Evolutionary conservation across 768 basidiomycete genomes (phyloP).

Genomic region (Serendipita sp.): DNA sequence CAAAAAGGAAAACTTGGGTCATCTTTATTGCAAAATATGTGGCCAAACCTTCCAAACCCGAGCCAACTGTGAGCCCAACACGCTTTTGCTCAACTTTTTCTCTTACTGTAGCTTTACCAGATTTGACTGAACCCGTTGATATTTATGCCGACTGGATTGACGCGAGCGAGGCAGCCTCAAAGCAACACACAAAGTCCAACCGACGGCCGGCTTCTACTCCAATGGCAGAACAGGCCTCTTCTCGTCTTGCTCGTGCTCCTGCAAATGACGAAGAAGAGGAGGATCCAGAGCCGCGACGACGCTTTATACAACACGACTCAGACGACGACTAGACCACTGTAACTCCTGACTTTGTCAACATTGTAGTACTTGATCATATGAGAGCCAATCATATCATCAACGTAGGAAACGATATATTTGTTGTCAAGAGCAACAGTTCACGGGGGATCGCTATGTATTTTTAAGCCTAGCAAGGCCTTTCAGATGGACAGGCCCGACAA

Average conservation of each 20-base stretch:
- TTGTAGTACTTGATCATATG: no score
- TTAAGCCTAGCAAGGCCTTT: no score
- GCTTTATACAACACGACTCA: not conserved
- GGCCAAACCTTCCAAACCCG: slow-evolving; percentile 80
- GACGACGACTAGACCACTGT: not conserved
- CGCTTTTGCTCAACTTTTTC: not conserved
- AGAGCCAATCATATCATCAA: no score
- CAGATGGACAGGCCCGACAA: no score
- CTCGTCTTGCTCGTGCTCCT: not conserved
- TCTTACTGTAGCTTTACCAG: slow-evolving; percentile 24
- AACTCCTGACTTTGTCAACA: no score
- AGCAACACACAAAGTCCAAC: not conserved
- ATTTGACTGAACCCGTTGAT: slow-evolving; percentile 75
- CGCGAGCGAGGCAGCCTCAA: not conserved
- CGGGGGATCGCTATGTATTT: no score
- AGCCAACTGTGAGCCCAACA: slow-evolving; percentile 50
- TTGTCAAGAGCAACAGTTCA: no score
- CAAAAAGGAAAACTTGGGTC: slow-evolving; percentile 69
- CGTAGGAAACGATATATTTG: no score
- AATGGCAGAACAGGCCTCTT: not conserved
- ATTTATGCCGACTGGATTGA: slow-evolving; percentile 81
- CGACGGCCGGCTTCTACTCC: not conserved
- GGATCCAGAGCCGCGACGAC: not conserved
- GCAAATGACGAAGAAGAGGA: not conserved
- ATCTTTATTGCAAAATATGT: slow-evolving; percentile 69